Base-by-base conservation (phyloP, 441 rosid genomes). In the Cnidoscolus chayamansa region DNA sequence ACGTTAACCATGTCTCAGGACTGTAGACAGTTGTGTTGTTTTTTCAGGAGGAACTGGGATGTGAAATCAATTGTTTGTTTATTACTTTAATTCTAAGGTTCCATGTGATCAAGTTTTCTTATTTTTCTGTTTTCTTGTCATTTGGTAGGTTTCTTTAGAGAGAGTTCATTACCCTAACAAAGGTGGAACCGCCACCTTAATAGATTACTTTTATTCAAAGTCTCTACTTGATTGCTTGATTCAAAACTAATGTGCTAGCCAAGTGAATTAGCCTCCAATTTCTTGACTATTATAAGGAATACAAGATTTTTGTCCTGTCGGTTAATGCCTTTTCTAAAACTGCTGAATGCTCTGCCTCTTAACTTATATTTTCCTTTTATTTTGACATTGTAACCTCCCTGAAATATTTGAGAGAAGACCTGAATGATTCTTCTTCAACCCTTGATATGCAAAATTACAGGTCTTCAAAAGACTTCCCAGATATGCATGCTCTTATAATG, bases 401-500 rank as follows among this genome's bases (percentile, higher is more conserved):
- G 67, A 54, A 19, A 66, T 79, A 70, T 81, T 49, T 64, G 47
- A 68, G 76, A 73, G 82, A 73, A 68, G 71, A 78, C 83, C 89
- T 85, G 78, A 87, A 83, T 80, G 73, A 78, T 79, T 82, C 78
- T 77, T 80, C 76, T 93, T 85, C 82, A 81, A 85, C 84, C 69
- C 77, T 81, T 96, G 86, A 76, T 75, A 82, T 90, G 86, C 82
- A 73, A 82, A 82, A 85, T 83, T 85, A 85, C 97, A 93, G 99
- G 98, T 89, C 90, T 59, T 84, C 93, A 63, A 90, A 85, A 89
- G 99, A 93, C 72, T 85, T 88, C 80, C 83, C 87, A 64, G 97
- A 96, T 85, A 89, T 84, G 87, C 99, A 96, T 87, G 82, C 86
- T 81, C 90, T 96, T 83, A 83, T 96, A 77, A 81, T 89, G 96